These are phyloP conservation scores for Magnusiomyces ingens DNA, from an alignment of 1,139 yeast genomes.

Conservation along the genomic window DNA sequence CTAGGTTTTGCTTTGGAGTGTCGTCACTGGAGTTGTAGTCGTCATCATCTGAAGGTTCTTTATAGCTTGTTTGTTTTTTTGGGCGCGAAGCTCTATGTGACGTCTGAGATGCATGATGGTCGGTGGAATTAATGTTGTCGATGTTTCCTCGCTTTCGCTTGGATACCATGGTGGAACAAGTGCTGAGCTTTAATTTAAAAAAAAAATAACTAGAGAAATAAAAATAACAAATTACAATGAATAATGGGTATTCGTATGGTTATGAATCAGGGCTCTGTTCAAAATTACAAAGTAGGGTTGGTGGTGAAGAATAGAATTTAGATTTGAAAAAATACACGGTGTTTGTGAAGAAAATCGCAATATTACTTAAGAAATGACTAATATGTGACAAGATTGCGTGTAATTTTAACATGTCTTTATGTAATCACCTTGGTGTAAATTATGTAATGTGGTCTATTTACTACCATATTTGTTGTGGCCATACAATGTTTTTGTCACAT, in stretches of 20 bases:
- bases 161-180: not conserved
- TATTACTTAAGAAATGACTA: not conserved
- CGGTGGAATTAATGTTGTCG: not conserved
- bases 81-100: not conserved
- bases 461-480: no score
- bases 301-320: not conserved
- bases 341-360: no score
- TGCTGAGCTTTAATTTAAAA: not conserved
- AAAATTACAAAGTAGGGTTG: not conserved
- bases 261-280: not conserved
- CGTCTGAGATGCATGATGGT: not conserved
- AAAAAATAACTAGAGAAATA: not conserved
- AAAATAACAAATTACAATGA: not conserved
- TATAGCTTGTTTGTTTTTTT: not conserved
- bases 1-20: constrained; percentile 8
- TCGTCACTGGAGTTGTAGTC: not conserved
- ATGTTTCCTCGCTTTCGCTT: not conserved
- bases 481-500: no score
- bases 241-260: not conserved
- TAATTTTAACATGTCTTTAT: no score
- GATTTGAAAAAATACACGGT: no score
- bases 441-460: not conserved
- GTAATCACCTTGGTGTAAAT: not conserved
- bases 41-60: not conserved
- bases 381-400: not conserved